Base-by-base conservation (phyloP, 2,329 filamentous ascomycete species). In the Diaporthe velutina region DNA sequence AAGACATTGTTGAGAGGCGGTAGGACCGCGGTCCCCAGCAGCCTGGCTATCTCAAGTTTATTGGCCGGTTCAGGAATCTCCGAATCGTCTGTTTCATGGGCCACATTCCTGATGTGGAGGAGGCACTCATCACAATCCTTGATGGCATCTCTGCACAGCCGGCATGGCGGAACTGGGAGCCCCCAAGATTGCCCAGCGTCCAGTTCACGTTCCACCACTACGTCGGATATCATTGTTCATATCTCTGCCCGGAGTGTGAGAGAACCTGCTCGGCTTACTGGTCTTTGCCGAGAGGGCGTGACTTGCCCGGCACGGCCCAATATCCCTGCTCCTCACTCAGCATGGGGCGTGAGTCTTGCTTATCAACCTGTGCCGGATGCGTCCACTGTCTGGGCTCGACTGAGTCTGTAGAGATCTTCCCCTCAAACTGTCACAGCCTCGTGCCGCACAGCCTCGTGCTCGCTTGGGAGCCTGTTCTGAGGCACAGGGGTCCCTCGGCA, bases 31-130 rank as follows among this genome's bases (percentile, higher is more conserved):
- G 60, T 1, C 42, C 42, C 1, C 42, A 3, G 5, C 30, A 19
- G 4, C 60, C 60, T 15, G 60, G 60, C 60, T 66, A 66, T 35
- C 60, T 66, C 60, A 66, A 48, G 28, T 66, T 66, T 19, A 66
- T 66, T 12, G 60, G 60, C 40, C 40, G 42, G 42, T 66, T 66
- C 60, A 66, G 60, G 42, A 66, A 66, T 28, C 13, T 66, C 2
- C 28, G 19, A 50, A 50, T 66, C 42, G 60, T 66, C 19, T 66
- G 40, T 3, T 66, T 66, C 6, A 66, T 66, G 19, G 60, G 60
- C 28, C 60, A 66, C 28, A 48, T 33, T 10, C 28, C 60, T 25
- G 42, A 66, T 9, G 60, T 42, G 60, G 40, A 66, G 6, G 28
- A 66, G 12, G 12, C 60, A 22, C 8, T 66, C 28, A 15, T 45